A percentile compares a stretch with the other conserved stretches of the same genome.
phyloP scores from a whole-genome alignment of 257 asterid genomes.

The Galeopsis tetrahit region DNA sequence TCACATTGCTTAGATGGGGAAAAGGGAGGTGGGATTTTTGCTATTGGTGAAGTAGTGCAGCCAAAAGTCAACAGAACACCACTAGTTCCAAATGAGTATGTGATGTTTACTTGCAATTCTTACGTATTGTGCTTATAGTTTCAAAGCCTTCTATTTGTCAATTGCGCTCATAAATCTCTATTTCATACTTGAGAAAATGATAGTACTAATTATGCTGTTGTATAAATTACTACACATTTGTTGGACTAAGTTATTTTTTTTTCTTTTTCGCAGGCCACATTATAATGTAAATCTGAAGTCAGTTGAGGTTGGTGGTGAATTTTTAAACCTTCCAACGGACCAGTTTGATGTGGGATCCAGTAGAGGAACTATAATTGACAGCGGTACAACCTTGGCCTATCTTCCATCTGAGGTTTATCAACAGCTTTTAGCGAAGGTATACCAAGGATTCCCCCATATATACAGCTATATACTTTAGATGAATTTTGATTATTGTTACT shows the following conservation, averaged over 20 bases:
- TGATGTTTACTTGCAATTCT: slow-evolving; percentile 8
- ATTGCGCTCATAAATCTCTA: background rate
- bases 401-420: slow-evolving; percentile 70
- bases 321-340: slow-evolving; percentile 62
- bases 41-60: slow-evolving; percentile 89
- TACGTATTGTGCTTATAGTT: slow-evolving; percentile 15
- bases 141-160: background rate
- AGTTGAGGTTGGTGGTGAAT: slow-evolving; percentile 79
- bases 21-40: slow-evolving; percentile 94
- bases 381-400: slow-evolving; percentile 96
- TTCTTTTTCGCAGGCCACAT: slow-evolving; percentile 62
- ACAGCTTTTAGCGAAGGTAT: slow-evolving; percentile 57
- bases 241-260: slow-evolving; percentile 16
- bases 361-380: slow-evolving; percentile 77
- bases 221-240: background rate
- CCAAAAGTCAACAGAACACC: slow-evolving; percentile 84
- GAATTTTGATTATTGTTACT: slow-evolving; percentile 15
- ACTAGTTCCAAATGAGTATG: slow-evolving; percentile 78
- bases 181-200: background rate
- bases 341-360: slow-evolving; percentile 46
- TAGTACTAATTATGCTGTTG: too few species aligned
- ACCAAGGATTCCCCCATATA: slow-evolving; percentile 1
- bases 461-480: slow-evolving; percentile 12
- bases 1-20: slow-evolving; percentile 93
- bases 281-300: slow-evolving; percentile 71